phyloP scores from a whole-genome alignment of 2,329 filamentous ascomycete genomes.

The Phaeoacremonium minimum region DNA sequence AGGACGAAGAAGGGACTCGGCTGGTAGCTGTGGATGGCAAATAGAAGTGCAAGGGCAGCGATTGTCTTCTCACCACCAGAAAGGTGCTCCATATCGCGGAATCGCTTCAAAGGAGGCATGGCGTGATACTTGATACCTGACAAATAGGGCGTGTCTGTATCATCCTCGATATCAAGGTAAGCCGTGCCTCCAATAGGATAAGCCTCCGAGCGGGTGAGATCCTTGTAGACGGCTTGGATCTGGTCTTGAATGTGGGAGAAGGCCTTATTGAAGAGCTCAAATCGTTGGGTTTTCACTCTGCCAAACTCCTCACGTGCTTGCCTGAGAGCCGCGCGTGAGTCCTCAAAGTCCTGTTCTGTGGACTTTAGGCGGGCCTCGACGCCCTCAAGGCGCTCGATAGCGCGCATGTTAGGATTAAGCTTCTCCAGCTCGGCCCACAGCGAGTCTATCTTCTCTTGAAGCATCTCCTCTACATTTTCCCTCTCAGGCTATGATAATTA shows the following conservation, averaged over 20 bases:
- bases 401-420: constrained; percentile 94
- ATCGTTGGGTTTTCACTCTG: constrained; percentile 74
- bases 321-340: constrained; percentile 70
- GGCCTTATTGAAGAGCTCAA: constrained; percentile 90
- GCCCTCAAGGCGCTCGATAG: constrained; percentile 82
- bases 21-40: constrained; percentile 95
- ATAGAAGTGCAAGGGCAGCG: constrained; percentile 91
- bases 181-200: constrained; percentile 87
- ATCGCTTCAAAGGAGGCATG: constrained; percentile 97
- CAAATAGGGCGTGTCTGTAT: constrained; percentile 93
- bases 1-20: constrained; percentile 96
- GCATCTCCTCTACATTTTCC: constrained; percentile 66
- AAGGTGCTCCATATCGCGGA: constrained; percentile 98
- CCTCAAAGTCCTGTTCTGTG: constrained; percentile 86
- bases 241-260: constrained; percentile 94
- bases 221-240: constrained; percentile 90
- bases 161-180: constrained; percentile 88
- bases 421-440: constrained; percentile 82
- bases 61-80: constrained; percentile 98
- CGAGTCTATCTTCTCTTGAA: constrained; percentile 72
- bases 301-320: constrained; percentile 80
- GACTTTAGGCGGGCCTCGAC: constrained; percentile 78
- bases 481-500: constrained; percentile 23
- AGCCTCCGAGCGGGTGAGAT: constrained; percentile 84
- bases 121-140: constrained; percentile 97